A percentile compares a stretch with the other conserved stretches of the same genome.
Evolutionary conservation across 345 rosid species (phyloP).

Genomic region (Eucalyptus globulus): DNA sequence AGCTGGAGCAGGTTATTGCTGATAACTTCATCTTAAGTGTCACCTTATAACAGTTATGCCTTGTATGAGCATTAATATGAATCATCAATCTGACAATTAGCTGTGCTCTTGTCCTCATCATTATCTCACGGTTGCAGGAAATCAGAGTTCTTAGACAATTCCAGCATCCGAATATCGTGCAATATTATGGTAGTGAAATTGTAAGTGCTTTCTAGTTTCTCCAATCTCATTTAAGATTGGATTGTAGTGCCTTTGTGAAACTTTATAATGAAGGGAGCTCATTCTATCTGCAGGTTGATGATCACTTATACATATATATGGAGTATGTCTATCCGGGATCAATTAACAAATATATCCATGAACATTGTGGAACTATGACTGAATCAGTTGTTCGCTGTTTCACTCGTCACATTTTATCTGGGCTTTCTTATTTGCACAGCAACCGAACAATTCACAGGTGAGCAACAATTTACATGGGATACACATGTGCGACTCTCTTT

Average conservation of each 20-base stretch:
- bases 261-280: background rate
- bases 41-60: background rate
- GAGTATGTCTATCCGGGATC: constrained; percentile 69
- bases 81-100: background rate
- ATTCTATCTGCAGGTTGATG: constrained; percentile 33
- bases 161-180: constrained; percentile 63
- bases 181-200: constrained; percentile 59
- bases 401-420: constrained; percentile 62
- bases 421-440: constrained; percentile 52
- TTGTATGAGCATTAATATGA: background rate
- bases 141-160: constrained; percentile 33
- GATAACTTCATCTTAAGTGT: background rate
- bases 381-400: constrained; percentile 65
- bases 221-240: background rate
- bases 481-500: background rate
- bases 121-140: constrained; percentile 27
- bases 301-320: constrained; percentile 50
- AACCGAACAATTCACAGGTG: constrained; percentile 62
- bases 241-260: background rate
- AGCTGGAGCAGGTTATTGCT: constrained; percentile 49
- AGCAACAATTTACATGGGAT: background rate
- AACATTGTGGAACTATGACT: constrained; percentile 44
- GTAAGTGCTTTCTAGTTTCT: constrained; percentile 9
- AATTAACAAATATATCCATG: constrained; percentile 35
- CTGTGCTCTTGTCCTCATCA: background rate